A percentile compares a stretch with the other conserved stretches of the same genome.
These are phyloP conservation scores for Glycyrrhiza uralensis DNA, from an alignment of 306 rosid genomes.

Conservation along the genomic window DNA sequence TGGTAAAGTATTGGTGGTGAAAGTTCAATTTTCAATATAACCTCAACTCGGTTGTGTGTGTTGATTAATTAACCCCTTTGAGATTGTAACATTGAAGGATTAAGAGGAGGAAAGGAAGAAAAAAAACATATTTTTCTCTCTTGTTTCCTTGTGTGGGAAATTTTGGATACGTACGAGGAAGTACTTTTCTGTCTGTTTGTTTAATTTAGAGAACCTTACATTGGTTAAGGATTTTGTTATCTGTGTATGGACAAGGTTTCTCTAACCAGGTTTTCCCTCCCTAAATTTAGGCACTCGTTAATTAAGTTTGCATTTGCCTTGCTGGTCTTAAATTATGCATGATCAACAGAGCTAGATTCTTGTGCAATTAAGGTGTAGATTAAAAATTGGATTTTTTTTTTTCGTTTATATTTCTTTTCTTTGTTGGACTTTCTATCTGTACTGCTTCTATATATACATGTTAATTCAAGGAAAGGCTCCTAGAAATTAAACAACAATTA, in stretches of 20 bases:
- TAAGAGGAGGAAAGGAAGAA: not conserved
- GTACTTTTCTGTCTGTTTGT: not conserved
- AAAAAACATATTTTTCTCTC: not conserved
- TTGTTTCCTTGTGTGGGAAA: not conserved
- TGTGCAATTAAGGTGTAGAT: not conserved
- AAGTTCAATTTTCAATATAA: not conserved
- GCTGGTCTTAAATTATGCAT: slow-evolving; percentile 16
- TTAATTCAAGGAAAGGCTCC: not conserved
- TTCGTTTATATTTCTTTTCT: not conserved
- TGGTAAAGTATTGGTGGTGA: not conserved
- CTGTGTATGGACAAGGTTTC: slow-evolving; percentile 35
- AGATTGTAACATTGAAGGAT: not conserved
- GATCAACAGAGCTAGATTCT: not conserved
- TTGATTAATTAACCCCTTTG: not conserved
- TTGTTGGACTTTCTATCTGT: not conserved
- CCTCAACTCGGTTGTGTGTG: not conserved
- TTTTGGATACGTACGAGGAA: not conserved
- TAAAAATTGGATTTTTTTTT: not conserved
- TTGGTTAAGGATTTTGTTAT: slow-evolving; percentile 42
- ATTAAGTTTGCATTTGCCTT: not conserved
- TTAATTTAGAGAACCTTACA: slow-evolving; percentile 3
- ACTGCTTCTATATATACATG: not conserved
- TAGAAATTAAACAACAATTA: too few relatives aligned
- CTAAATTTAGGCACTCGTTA: slow-evolving; percentile 24
- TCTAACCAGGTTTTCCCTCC: not conserved